Evolutionary conservation across 164 flowering plant species (phyloP).

Genomic region (Magnolia changhungtana): DNA sequence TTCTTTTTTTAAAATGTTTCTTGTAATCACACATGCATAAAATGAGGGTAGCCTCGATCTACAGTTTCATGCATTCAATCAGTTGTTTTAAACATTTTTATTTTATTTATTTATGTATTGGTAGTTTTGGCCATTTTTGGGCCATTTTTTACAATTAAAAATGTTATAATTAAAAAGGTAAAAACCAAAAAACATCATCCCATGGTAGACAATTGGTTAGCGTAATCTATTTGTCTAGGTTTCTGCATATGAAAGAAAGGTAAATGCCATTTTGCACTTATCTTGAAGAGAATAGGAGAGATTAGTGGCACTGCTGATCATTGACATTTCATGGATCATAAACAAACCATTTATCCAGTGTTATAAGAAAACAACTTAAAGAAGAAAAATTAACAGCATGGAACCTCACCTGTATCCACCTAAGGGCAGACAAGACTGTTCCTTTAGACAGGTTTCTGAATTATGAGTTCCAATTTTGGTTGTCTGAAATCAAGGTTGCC

Average conservation of each 20-base stretch:
- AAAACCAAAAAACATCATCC: background rate
- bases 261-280: background rate
- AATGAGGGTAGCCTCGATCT: too few relatives aligned
- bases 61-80: too few relatives aligned
- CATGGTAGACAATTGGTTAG: background rate
- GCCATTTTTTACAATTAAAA: too few relatives aligned
- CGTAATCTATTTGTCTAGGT: background rate
- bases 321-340: background rate
- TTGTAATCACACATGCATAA: too few relatives aligned
- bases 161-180: too few relatives aligned
- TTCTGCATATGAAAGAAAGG: background rate
- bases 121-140: too few relatives aligned
- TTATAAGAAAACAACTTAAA: background rate
- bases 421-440: slow-evolving; percentile 80
- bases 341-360: background rate
- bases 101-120: too few relatives aligned
- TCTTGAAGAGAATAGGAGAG: too few relatives aligned
- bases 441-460: slow-evolving; percentile 86
- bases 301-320: background rate
- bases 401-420: slow-evolving; percentile 93
- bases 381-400: background rate
- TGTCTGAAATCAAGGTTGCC: slow-evolving; percentile 42
- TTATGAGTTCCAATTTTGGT: slow-evolving; percentile 79
- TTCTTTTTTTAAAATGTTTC: too few relatives aligned
- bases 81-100: too few relatives aligned